Percentiles rank a stretch among this genome's conserved stretches.
Conservation (phyloP, 495 filamentous ascomycete species). For the Immersiella caudata region DNA sequence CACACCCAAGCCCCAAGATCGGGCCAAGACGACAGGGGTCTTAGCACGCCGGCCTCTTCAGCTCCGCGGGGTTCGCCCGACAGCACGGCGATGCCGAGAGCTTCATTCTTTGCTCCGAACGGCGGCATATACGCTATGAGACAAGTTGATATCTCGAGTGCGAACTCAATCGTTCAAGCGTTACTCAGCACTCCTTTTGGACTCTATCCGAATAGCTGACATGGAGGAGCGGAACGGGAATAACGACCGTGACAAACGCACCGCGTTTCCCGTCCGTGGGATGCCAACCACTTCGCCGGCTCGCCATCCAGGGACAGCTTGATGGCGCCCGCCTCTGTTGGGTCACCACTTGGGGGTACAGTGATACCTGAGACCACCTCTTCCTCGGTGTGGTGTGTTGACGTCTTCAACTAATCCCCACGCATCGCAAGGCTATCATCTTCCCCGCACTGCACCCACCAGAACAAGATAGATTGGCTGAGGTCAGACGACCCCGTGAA, state of each 20-base stretch:
- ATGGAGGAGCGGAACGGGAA: slow-evolving; percentile 34
- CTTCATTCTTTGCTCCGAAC: slow-evolving; percentile 14
- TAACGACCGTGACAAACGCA: slow-evolving; percentile 1
- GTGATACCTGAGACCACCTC: not conserved
- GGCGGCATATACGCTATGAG: not conserved
- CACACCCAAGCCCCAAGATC: slow-evolving; percentile 7
- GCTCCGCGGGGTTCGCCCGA: slow-evolving; percentile 8
- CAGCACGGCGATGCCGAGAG: slow-evolving; percentile 14
- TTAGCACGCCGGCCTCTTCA: not conserved
- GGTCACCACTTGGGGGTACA: not conserved
- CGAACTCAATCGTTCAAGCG: not conserved
- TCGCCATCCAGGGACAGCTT: slow-evolving; percentile 4
- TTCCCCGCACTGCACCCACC: slow-evolving; percentile 29
- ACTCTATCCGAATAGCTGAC: slow-evolving; percentile 12
- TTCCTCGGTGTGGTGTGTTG: not conserved
- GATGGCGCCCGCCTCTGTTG: slow-evolving; percentile 14
- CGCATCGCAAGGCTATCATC: slow-evolving; percentile 28
- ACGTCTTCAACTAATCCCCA: slow-evolving; percentile 8
- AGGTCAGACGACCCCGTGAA: slow-evolving; percentile 17
- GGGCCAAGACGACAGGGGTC: slow-evolving; percentile 14
- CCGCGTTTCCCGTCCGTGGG: not conserved
- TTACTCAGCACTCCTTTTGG: slow-evolving; percentile 14
- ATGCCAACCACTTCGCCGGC: slow-evolving; percentile 9
- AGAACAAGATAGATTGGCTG: slow-evolving; percentile 19
- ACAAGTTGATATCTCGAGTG: not conserved